phyloP scores from a whole-genome alignment of 2,329 filamentous ascomycete genomes.

The Ophiostoma perfectum region DNA sequence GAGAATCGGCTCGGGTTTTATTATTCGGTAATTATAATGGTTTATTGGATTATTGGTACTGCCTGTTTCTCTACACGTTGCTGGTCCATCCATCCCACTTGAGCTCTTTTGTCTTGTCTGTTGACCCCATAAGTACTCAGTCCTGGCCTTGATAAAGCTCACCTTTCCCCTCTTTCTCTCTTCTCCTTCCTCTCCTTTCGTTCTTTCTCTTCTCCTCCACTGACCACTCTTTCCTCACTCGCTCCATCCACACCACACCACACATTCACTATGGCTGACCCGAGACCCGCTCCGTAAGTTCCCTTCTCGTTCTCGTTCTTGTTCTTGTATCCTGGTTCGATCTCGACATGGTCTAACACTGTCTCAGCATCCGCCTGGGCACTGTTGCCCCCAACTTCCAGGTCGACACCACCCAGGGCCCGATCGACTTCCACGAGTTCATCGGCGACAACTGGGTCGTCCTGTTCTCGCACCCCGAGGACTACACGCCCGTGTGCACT shows the following conservation, averaged over 20 bases:
- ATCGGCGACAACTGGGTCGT: conserved; percentile 74
- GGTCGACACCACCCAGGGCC: conserved; percentile 71
- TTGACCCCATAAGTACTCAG: conserved; percentile 2
- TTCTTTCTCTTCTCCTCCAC: not conserved
- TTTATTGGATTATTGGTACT: not conserved
- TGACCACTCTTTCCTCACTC: not conserved
- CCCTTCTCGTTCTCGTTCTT: too few species aligned
- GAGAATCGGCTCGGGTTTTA: not conserved
- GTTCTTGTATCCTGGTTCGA: not conserved
- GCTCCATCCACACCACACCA: conserved; percentile 9
- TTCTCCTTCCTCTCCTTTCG: not conserved
- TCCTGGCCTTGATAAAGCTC: conserved; percentile 6
- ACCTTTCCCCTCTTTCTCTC: not conserved
- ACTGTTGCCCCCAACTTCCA: conserved; percentile 72
- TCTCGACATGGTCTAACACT: conserved; percentile 14
- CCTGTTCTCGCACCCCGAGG: conserved; percentile 79
- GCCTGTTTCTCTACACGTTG: not conserved
- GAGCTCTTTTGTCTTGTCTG: not conserved
- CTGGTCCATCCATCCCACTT: conserved; percentile 1
- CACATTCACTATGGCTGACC: conserved; percentile 33
- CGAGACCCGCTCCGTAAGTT: conserved; percentile 35
- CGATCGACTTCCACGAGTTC: conserved; percentile 79
- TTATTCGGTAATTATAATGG: not conserved
- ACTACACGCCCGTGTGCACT: conserved; percentile 93
- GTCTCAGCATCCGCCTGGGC: conserved; percentile 56